Percentiles rank a stretch among this genome's conserved stretches.
Conservation (phyloP, 768 basidiomycete genomes). For the Glaciozyma martinii region DNA sequence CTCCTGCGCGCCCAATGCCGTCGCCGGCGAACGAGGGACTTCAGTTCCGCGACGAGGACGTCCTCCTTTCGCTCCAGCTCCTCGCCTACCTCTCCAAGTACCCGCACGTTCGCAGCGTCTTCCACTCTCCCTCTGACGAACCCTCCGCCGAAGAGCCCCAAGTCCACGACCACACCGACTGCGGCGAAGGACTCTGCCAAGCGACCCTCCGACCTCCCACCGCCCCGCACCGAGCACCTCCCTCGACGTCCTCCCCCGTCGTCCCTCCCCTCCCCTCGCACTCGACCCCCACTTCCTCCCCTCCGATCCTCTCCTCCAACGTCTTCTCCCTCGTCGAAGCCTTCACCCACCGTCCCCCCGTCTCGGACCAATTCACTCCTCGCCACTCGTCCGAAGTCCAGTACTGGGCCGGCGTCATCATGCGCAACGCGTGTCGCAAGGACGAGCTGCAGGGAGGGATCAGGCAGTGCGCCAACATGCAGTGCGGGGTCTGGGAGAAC, state of each 20-base stretch:
- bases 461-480: conserved; percentile 96
- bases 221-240: not conserved
- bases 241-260: not conserved
- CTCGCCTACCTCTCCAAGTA: conserved; percentile 96
- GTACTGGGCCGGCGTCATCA: conserved; percentile 99
- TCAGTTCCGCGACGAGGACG: conserved; percentile 82
- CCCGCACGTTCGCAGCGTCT: conserved; percentile 90
- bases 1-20: conserved; percentile 3
- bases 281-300: conserved; percentile 14
- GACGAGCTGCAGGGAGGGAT: conserved; percentile 88
- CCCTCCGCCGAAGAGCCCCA: conserved; percentile 36
- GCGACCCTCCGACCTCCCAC: not conserved
- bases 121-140: conserved; percentile 48
- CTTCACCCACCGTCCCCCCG: conserved; percentile 80
- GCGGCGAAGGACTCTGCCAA: not conserved
- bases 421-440: conserved; percentile 98
- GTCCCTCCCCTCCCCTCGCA: conserved; percentile 36
- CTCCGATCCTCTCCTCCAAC: conserved; percentile 46
- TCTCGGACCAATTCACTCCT: conserved; percentile 62
- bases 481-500: conserved; percentile 88
- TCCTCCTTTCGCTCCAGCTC: conserved; percentile 78
- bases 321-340: conserved; percentile 93
- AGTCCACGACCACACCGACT: conserved; percentile 6
- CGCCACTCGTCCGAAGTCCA: conserved; percentile 81
- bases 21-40: conserved; percentile 28